Evolutionary conservation across 164 flowering plant genomes (phyloP).

Genomic region (Vitis labrusca): DNA sequence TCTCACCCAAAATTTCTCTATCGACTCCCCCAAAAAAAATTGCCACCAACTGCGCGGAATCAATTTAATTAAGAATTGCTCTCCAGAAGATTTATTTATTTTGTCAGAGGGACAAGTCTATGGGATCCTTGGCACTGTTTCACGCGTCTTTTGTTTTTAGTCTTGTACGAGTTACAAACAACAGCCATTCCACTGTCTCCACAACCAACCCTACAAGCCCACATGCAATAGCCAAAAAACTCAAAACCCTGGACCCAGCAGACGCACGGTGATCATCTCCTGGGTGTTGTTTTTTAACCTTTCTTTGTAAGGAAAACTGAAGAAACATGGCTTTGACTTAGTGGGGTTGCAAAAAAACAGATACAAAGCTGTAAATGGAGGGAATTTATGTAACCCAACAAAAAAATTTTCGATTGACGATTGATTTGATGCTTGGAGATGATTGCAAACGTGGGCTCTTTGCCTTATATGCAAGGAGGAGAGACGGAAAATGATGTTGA

Average conservation of each 20-base stretch:
- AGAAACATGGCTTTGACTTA: conserved; percentile 24
- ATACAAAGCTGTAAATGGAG: conserved; percentile 11
- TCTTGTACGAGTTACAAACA: neutral
- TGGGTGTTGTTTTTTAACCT: conserved; percentile 10
- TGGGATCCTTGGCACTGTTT: conserved; percentile 21
- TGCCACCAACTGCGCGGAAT: conserved; percentile 17
- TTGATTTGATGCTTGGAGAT: neutral
- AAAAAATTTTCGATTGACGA: neutral
- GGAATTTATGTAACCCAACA: conserved; percentile 12
- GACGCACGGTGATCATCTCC: conserved; percentile 23
- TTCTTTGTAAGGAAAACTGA: conserved; percentile 14
- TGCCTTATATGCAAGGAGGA: conserved; percentile 4
- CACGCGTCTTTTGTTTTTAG: conserved; percentile 8
- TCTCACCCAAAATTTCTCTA: neutral
- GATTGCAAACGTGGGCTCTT: conserved; percentile 4
- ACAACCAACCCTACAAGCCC: neutral
- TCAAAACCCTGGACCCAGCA: conserved; percentile 8
- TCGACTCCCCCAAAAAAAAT: neutral
- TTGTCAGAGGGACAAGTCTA: neutral
- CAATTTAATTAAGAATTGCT: conserved; percentile 2
- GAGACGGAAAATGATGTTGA: neutral
- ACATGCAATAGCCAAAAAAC: neutral
- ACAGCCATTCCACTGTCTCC: neutral
- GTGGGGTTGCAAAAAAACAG: neutral
- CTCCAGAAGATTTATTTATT: neutral